A percentile compares a stretch with the other conserved stretches of the same genome.
Evolutionary conservation across 2,329 filamentous ascomycete genomes (phyloP).

Genomic region (Fusarium buharicum): DNA sequence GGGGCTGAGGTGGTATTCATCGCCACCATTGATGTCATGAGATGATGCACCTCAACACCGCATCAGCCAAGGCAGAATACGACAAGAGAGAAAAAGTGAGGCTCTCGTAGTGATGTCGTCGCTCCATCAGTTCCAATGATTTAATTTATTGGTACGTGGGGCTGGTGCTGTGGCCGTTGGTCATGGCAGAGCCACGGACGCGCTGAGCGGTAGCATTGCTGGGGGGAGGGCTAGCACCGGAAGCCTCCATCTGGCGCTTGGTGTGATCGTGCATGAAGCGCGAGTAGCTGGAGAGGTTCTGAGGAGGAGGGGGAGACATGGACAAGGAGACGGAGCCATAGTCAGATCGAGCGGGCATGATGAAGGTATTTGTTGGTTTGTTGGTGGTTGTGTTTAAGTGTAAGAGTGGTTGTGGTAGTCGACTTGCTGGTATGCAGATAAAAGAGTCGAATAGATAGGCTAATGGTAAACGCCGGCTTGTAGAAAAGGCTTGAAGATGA

Average conservation of each 20-base stretch:
- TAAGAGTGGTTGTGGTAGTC: neutral
- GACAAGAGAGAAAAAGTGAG: neutral
- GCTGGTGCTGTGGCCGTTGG: conserved; percentile 45
- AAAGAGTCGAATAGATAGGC: conserved; percentile 5
- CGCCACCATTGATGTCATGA: conserved; percentile 38
- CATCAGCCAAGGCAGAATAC: conserved; percentile 5
- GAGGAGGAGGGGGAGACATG: conserved; percentile 53
- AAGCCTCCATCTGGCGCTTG: conserved; percentile 71
- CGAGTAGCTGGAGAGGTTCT: conserved; percentile 66
- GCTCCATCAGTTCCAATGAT: conserved; percentile 1
- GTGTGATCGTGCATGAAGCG: conserved; percentile 73
- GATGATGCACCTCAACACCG: neutral
- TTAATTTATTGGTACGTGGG: conserved; percentile 29
- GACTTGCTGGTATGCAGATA: neutral
- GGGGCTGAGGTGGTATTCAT: conserved; percentile 21
- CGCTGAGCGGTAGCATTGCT: conserved; percentile 24
- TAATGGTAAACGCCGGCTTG: neutral
- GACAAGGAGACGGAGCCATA: conserved; percentile 52
- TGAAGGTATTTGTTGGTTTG: conserved; percentile 31
- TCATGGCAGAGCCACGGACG: conserved; percentile 32
- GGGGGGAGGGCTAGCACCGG: conserved; percentile 47
- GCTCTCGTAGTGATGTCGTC: neutral
- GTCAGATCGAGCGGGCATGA: conserved; percentile 56
- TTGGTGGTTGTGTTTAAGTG: conserved; percentile 9
- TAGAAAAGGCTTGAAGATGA: conserved; percentile 9